Evolutionary conservation across 495 filamentous ascomycete genomes (phyloP).

Genomic region (Hyaloscypha variabilis): DNA sequence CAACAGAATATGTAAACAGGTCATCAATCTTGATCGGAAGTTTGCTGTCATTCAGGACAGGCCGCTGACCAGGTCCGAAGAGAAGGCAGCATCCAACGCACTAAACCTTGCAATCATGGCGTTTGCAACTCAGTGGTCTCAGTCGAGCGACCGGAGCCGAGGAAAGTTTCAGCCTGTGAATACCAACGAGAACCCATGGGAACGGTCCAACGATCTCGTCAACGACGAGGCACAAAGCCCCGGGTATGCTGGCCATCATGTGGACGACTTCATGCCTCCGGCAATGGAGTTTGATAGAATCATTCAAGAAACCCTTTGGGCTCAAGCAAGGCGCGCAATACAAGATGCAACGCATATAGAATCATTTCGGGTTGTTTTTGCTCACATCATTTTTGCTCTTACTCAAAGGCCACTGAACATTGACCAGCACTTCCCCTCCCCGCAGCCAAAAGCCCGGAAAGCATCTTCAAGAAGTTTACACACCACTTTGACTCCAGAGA

Average conservation of each 20-base stretch:
- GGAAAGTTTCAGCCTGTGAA: slow-evolving; percentile 7
- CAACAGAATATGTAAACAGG: slow-evolving; percentile 47
- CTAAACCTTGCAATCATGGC: slow-evolving; percentile 47
- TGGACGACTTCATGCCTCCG: slow-evolving; percentile 4
- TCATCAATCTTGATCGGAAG: slow-evolving; percentile 44
- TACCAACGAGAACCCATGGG: neutral
- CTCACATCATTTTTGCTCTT: slow-evolving; percentile 49
- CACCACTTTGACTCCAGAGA: neutral
- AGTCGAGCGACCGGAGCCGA: slow-evolving; percentile 15
- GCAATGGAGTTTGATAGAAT: slow-evolving; percentile 36
- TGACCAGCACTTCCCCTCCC: slow-evolving; percentile 12
- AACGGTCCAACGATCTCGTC: neutral
- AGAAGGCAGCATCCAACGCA: slow-evolving; percentile 39
- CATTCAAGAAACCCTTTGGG: slow-evolving; percentile 46
- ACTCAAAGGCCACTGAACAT: slow-evolving; percentile 42
- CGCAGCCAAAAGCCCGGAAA: neutral
- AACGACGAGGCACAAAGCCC: neutral
- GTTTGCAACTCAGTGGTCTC: slow-evolving; percentile 50
- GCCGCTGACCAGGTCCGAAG: slow-evolving; percentile 38
- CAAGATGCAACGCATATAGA: slow-evolving; percentile 38
- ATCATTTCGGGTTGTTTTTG: slow-evolving; percentile 49
- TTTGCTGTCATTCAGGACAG: slow-evolving; percentile 35
- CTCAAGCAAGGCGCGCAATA: slow-evolving; percentile 43
- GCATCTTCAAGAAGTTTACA: neutral
- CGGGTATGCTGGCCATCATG: slow-evolving; percentile 1